Evolutionary conservation across 1,139 yeast species (phyloP).

Genomic region (Yarrowia galli): DNA sequence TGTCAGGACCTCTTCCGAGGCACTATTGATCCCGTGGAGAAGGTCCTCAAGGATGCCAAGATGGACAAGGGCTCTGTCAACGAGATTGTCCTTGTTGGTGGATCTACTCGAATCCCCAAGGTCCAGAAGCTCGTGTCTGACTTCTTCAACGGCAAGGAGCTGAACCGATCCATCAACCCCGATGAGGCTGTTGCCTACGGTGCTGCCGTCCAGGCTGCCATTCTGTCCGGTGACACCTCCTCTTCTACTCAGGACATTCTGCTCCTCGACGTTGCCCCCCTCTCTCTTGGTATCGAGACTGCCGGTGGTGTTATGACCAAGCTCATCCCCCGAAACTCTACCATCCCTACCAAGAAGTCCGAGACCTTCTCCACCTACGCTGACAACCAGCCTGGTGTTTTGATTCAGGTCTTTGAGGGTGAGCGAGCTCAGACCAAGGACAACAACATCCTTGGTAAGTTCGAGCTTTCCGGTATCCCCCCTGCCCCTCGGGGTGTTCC

Average conservation of each 20-base stretch:
- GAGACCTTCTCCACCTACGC: constrained; percentile 91
- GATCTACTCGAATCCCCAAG: constrained; percentile 99
- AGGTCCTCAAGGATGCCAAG: constrained; percentile 95
- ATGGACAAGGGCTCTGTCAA: constrained; percentile 86
- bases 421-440: constrained; percentile 93
- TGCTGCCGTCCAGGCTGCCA: constrained; percentile 94
- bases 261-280: constrained; percentile 84
- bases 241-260: constrained; percentile 82
- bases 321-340: constrained; percentile 89
- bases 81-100: constrained; percentile 98
- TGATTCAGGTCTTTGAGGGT: constrained; percentile 92
- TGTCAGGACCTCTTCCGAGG: constrained; percentile 95
- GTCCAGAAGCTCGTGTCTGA: constrained; percentile 96
- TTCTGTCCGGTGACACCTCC: constrained; percentile 87
- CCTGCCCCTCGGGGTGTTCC: constrained; percentile 98
- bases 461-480: constrained; percentile 89
- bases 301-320: constrained; percentile 96
- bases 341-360: constrained; percentile 92
- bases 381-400: constrained; percentile 94
- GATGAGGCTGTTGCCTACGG: constrained; percentile 99
- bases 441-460: constrained; percentile 92
- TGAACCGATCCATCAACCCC: constrained; percentile 96
- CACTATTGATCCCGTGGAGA: constrained; percentile 96
- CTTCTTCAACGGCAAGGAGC: constrained; percentile 98
- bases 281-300: constrained; percentile 90